Conservation (phyloP, 169 alveolate species). For the Prorocentrum cordatum region DNA sequence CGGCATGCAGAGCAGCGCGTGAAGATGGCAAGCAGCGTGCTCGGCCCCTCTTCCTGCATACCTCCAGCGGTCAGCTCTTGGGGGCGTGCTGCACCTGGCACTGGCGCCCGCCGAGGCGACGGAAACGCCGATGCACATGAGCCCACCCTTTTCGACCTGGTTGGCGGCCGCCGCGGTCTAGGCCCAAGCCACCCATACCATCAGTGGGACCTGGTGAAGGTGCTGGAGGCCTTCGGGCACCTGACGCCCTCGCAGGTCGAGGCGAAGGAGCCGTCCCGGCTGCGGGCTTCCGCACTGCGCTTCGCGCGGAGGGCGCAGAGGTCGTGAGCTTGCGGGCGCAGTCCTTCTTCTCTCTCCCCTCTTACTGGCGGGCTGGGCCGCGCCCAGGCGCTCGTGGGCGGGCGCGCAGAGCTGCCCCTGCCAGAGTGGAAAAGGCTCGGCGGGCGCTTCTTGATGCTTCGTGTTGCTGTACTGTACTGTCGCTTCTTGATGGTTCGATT, state of each 20-base stretch:
- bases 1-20: slow-evolving; percentile 36
- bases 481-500: too few species aligned
- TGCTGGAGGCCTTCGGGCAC: slow-evolving; percentile 29
- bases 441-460: too few species aligned
- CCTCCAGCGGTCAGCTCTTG: not conserved
- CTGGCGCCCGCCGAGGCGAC: not conserved
- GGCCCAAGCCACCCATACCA: not conserved
- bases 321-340: too few species aligned
- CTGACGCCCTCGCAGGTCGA: slow-evolving; percentile 44
- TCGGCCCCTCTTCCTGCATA: not conserved
- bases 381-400: too few species aligned
- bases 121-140: not conserved
- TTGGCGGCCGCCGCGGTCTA: not conserved
- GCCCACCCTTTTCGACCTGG: not conserved
- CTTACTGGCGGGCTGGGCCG: too few species aligned
- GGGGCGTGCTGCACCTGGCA: not conserved
- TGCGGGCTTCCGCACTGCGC: too few species aligned
- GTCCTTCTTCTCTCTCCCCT: too few species aligned
- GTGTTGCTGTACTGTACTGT: too few species aligned
- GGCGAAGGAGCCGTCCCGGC: too few species aligned
- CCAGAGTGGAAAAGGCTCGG: too few species aligned
- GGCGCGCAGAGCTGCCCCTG: too few species aligned
- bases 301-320: too few species aligned
- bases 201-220: not conserved
- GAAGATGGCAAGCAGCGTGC: not conserved